Evolutionary conservation across 345 rosid species (phyloP), one percentile per base, ranked within the genome.

Genomic region (Eucalyptus curtisii): DNA sequence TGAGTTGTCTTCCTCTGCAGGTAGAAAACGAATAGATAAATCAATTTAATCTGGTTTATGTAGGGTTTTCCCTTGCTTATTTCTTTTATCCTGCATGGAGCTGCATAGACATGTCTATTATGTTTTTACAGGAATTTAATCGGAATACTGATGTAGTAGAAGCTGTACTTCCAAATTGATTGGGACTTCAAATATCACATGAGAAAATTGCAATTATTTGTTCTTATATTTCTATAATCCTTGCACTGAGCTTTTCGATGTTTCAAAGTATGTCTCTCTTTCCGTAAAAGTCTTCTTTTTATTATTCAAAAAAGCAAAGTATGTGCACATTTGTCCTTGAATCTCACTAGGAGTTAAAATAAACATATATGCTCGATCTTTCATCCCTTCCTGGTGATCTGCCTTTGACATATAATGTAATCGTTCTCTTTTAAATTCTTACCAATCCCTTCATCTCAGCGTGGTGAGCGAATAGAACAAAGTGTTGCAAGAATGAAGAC

Each of bases 401-500:
- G 31, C 64, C 57, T 47, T 33, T 42, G n/a, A 68, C 30, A 76
- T 48, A n/a, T 66, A 49, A 49, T 37, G 47, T 76, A 49, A 2
- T 86, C 16, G 40, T 80, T 49, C 44, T 85, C 59, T 79, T 89
- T 33, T 27, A 64, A 24, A 59, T 22, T 45, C 82, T 61, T 61
- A 55, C 88, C 68, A 84, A 76, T 76, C 84, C 86, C 92, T 80
- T 57, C 31, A 53, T 90, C 88, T 87, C 91, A 98, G 99, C 93
- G 95, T 90, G 98, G 91, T 90, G 95, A 95, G 90, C 94, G 96
- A 79, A 97, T 98, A 94, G 99, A 98, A 92, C 93, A 90, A 91
- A 98, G 99, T 93, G 98, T 98, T 53, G 87, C 95, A 66, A 97
- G 99, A 93, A 98, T 98, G 99, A 97, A 94, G 95, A 98, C 95